These are phyloP conservation scores for Ceratocystis cubensis DNA, from an alignment of 2,329 filamentous ascomycete genomes.

Conservation along the genomic window DNA sequence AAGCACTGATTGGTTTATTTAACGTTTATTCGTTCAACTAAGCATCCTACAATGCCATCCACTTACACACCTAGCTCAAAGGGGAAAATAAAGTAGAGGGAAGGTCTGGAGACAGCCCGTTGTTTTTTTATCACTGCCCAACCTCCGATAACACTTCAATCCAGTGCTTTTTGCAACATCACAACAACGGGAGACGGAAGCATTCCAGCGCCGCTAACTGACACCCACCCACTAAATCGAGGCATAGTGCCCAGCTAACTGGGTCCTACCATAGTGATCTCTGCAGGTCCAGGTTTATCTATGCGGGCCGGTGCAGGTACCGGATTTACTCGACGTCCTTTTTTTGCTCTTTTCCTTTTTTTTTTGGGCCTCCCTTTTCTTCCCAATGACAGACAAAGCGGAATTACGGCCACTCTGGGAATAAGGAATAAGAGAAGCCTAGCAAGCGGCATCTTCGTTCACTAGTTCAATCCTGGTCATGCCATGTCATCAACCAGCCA, in stretches of 20 bases:
- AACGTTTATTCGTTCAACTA: neutral
- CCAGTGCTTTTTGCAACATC: neutral
- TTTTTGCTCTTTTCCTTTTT: neutral
- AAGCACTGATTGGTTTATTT: too few species aligned
- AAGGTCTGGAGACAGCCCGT: neutral
- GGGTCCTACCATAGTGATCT: neutral
- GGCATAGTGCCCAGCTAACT: neutral
- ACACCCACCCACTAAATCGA: neutral
- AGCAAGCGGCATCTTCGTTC: neutral
- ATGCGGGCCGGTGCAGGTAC: constrained; percentile 4
- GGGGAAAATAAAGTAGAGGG: neutral
- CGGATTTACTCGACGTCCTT: neutral
- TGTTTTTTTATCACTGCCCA: neutral
- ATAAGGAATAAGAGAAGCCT: neutral
- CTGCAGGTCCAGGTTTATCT: constrained; percentile 5
- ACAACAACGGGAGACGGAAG: neutral
- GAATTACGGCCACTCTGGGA: neutral
- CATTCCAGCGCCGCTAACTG: neutral
- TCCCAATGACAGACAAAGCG: neutral
- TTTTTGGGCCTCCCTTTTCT: neutral
- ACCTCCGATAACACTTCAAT: neutral
- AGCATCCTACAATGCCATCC: neutral
- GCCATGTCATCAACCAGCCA: constrained; percentile 4
- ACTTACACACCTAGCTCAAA: neutral
- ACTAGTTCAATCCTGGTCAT: constrained; percentile 1